Percentiles rank a stretch among this genome's conserved stretches.
These are phyloP conservation scores for Apiospora saccharicola DNA, from an alignment of 2,329 filamentous ascomycete species.

Conservation along the genomic window DNA sequence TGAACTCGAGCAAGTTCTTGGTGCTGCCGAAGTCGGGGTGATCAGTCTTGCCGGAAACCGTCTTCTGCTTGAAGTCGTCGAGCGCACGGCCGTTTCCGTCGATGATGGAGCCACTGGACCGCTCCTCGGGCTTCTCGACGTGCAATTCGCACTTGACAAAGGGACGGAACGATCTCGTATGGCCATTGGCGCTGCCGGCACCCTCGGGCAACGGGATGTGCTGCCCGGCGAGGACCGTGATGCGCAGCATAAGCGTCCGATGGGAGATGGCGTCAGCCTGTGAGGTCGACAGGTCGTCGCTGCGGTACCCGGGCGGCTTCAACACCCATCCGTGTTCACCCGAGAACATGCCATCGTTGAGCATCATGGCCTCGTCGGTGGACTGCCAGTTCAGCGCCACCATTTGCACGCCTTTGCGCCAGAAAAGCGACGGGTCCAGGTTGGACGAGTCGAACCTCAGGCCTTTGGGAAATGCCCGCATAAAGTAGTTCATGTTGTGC, in stretches of 20 bases:
- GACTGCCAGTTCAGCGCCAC: slow-evolving; percentile 98
- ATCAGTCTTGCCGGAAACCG: slow-evolving; percentile 60
- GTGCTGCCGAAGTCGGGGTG: slow-evolving; percentile 68
- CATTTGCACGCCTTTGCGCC: slow-evolving; percentile 97
- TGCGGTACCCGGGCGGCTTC: slow-evolving; percentile 79
- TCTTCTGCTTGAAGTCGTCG: slow-evolving; percentile 67
- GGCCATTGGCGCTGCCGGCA: slow-evolving; percentile 56
- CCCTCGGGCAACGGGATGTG: slow-evolving; percentile 67
- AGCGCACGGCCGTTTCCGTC: slow-evolving; percentile 57
- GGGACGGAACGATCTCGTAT: slow-evolving; percentile 68
- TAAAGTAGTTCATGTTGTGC: slow-evolving; percentile 88
- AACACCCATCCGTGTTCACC: slow-evolving; percentile 84
- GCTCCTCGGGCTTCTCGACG: slow-evolving; percentile 67
- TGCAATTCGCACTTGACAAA: slow-evolving; percentile 83
- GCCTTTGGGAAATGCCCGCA: slow-evolving; percentile 89
- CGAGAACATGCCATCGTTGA: slow-evolving; percentile 98
- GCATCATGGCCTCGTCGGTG: slow-evolving; percentile 91
- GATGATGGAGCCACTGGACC: slow-evolving; percentile 39
- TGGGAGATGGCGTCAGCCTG: slow-evolving; percentile 56
- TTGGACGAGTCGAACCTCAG: slow-evolving; percentile 88
- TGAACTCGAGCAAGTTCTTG: slow-evolving; percentile 65
- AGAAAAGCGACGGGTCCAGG: slow-evolving; percentile 89
- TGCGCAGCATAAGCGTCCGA: slow-evolving; percentile 68
- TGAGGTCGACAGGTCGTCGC: slow-evolving; percentile 47
- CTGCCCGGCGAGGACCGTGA: slow-evolving; percentile 80